A percentile compares a stretch with the other conserved stretches of the same genome.
Conservation (phyloP, 2,329 filamentous ascomycete species). For the Sordariomycetes sp. region DNA sequence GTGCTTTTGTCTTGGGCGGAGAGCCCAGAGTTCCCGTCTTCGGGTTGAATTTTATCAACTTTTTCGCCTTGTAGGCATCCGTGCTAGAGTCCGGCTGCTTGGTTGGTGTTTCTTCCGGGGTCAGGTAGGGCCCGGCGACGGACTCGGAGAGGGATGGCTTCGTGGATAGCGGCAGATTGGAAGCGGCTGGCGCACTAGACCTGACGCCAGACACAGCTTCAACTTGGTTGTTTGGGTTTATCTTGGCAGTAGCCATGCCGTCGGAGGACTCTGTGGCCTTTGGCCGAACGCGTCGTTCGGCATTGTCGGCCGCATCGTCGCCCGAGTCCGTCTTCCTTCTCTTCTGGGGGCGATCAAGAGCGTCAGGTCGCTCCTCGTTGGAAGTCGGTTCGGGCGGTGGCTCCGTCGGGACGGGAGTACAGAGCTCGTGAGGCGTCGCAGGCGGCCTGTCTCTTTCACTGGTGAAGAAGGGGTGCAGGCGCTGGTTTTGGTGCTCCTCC, state of each 20-base stretch:
- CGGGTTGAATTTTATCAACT: slow-evolving; percentile 44
- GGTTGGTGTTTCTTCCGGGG: slow-evolving; percentile 1
- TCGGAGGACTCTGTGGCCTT: slow-evolving; percentile 6
- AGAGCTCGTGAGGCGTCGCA: neutral
- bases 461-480: slow-evolving; percentile 46
- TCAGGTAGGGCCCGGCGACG: neutral
- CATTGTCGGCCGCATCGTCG: slow-evolving; percentile 15
- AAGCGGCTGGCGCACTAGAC: neutral
- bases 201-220: neutral
- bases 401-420: neutral
- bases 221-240: neutral
- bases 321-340: slow-evolving; percentile 26
- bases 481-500: slow-evolving; percentile 24
- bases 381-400: neutral
- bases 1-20: slow-evolving; percentile 41
- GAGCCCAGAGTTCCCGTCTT: slow-evolving; percentile 53
- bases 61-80: slow-evolving; percentile 25
- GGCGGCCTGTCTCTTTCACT: slow-evolving; percentile 13
- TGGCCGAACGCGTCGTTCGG: slow-evolving; percentile 14
- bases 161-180: neutral
- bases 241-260: neutral
- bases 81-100: slow-evolving; percentile 8
- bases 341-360: slow-evolving; percentile 23
- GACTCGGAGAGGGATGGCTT: neutral
- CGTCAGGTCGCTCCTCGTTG: neutral